Conservation (phyloP, 176 grass and related monocot species). For the Oryza brachyantha region DNA sequence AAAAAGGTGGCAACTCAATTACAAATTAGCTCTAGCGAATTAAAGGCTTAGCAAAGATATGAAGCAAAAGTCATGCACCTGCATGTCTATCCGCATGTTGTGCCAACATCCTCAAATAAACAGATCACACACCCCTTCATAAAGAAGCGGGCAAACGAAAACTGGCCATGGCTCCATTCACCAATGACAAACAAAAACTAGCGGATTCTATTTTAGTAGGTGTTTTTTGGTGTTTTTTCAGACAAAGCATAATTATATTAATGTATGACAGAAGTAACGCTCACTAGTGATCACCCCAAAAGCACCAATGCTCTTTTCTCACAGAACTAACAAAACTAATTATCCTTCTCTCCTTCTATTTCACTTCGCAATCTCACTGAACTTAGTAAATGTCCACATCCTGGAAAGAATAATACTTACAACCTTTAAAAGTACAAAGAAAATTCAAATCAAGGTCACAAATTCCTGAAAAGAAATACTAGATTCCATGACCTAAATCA, state of each 20-base stretch:
- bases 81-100: neutral
- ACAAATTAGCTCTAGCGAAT: too few relatives aligned
- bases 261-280: too few relatives aligned
- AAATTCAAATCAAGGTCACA: neutral
- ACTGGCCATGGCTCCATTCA: neutral
- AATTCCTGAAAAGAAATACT: neutral
- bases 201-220: too few relatives aligned
- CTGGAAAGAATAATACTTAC: conserved; percentile 21
- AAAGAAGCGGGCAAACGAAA: neutral
- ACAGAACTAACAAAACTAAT: too few relatives aligned
- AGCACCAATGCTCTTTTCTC: too few relatives aligned
- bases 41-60: too few relatives aligned
- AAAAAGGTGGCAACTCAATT: too few relatives aligned
- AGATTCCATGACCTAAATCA: neutral
- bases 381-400: conserved; percentile 71
- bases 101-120: neutral
- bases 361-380: conserved; percentile 42
- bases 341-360: conserved; percentile 26
- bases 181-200: neutral
- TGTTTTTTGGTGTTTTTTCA: too few relatives aligned
- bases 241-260: too few relatives aligned
- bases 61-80: neutral
- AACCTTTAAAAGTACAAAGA: neutral
- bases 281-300: too few relatives aligned
- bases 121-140: neutral